Base-by-base conservation (phyloP, 2,329 filamentous ascomycete species). In the Coniochaeta sp. region DNA sequence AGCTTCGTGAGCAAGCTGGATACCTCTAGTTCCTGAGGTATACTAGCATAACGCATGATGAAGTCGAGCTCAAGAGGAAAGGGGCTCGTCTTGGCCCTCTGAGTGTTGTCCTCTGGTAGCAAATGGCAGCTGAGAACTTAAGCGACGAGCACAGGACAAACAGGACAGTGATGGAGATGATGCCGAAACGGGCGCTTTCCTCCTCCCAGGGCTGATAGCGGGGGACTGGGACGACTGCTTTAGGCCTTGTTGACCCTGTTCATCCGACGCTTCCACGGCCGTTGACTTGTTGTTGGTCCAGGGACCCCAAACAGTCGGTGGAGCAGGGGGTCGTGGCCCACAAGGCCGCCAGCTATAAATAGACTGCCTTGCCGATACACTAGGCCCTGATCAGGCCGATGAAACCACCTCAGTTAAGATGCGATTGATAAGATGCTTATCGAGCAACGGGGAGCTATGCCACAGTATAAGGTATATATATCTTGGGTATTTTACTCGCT, bases 201-300 rank as follows among this genome's bases (percentile, higher is more conserved):
- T 26, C 47, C 22, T 22, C 26, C 47, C 22, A 52, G 47, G 47
- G 47, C 47, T 52, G 47, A 52, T 52, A 52, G 47, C 47, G 47
- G 47, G 47, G 47, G 26, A 52, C 12, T 17, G 47, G n/a, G n/a
- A n/a, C n/a, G n/a, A n/a, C n/a, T n/a, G n/a, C n/a, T 24, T 52
- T 52, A 14, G 47, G 26, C 47, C 26, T 28, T 26, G 30, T 22
- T n/a, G 17, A 32, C 30, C 30, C 3, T 10, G 30, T 56, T 56
- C 32, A 32, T 34, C n/a, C 16, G 30, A 22, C 7, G 17, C 24
- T 34, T 38, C 54, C 30, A 22, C 14, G 54, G 16, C 17, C 30
- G 30, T 56, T 56, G 54, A 22, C n/a, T n/a, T n/a, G n/a, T n/a
- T n/a, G n/a, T n/a, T 56, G 54, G 54, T 38, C 10, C n/a, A 56